A percentile compares a stretch with the other conserved stretches of the same genome.
Evolutionary conservation across 2,329 filamentous ascomycete species (phyloP).

Genomic region (Penicillium sp.): DNA sequence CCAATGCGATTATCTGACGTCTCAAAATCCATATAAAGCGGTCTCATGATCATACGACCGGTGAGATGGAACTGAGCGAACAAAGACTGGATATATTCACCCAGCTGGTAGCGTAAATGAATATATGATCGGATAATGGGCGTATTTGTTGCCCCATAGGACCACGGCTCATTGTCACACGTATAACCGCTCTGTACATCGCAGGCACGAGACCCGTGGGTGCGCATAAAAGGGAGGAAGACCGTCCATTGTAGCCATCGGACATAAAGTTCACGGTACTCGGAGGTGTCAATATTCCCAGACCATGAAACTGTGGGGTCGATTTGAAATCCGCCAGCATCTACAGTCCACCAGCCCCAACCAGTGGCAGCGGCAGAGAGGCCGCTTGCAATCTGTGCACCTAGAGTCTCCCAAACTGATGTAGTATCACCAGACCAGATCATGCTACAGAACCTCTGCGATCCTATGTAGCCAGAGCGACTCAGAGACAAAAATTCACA

Average conservation of each 20-base stretch:
- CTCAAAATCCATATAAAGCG: slow-evolving; percentile 45
- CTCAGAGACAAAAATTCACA: slow-evolving; percentile 55
- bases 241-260: slow-evolving; percentile 70
- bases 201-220: slow-evolving; percentile 63
- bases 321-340: slow-evolving; percentile 68
- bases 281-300: slow-evolving; percentile 56
- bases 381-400: slow-evolving; percentile 62
- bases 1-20: slow-evolving; percentile 29
- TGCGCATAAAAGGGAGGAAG: slow-evolving; percentile 62
- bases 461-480: slow-evolving; percentile 58
- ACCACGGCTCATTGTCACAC: slow-evolving; percentile 62
- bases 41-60: slow-evolving; percentile 43
- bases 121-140: slow-evolving; percentile 63
- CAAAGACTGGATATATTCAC: slow-evolving; percentile 34
- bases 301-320: slow-evolving; percentile 46
- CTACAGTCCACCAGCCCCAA: slow-evolving; percentile 68
- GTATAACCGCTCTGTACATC: slow-evolving; percentile 48
- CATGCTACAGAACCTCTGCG: slow-evolving; percentile 64
- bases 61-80: slow-evolving; percentile 39
- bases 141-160: slow-evolving; percentile 62
- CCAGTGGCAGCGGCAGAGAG: slow-evolving; percentile 66
- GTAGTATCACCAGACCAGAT: slow-evolving; percentile 67
- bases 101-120: slow-evolving; percentile 57
- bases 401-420: slow-evolving; percentile 61
- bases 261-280: slow-evolving; percentile 64